Conservation (phyloP, 179 eudicot genomes). For the Actinidia arguta region DNA sequence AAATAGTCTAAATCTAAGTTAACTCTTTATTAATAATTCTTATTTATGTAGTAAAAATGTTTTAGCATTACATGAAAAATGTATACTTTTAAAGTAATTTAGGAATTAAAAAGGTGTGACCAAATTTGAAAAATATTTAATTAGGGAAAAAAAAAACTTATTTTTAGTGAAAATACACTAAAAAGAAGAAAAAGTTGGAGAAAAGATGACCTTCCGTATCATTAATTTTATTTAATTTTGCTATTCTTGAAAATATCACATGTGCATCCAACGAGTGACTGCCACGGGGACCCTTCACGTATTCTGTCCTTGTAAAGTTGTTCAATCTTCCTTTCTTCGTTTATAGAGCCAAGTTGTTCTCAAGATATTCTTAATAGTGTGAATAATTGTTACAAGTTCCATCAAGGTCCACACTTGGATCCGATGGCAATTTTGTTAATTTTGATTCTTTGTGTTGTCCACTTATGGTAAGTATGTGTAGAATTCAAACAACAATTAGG, state of each 20-base stretch:
- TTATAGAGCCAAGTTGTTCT: not conserved
- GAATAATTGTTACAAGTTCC: not conserved
- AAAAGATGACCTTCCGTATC: not conserved
- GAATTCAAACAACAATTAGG: too few species aligned
- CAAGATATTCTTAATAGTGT: not conserved
- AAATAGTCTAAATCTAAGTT: too few species aligned
- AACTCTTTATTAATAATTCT: too few species aligned
- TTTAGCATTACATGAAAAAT: too few species aligned
- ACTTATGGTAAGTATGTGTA: not conserved
- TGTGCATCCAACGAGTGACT: not conserved
- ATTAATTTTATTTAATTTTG: not conserved
- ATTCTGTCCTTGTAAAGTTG: not conserved
- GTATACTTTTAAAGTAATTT: too few species aligned
- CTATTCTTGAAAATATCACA: not conserved
- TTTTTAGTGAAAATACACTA: too few species aligned
- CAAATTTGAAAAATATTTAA: too few species aligned
- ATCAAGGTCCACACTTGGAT: not conserved
- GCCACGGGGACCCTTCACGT: not conserved
- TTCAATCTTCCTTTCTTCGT: slow-evolving; percentile 1
- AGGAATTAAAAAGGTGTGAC: too few species aligned
- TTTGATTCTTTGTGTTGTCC: not conserved
- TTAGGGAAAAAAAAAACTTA: too few species aligned
- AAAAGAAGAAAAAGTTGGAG: too few species aligned
- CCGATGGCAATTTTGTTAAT: not conserved
- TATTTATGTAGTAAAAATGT: too few species aligned